phyloP scores from a whole-genome alignment of 768 basidiomycete genomes.

The Suillus occidentalis region DNA sequence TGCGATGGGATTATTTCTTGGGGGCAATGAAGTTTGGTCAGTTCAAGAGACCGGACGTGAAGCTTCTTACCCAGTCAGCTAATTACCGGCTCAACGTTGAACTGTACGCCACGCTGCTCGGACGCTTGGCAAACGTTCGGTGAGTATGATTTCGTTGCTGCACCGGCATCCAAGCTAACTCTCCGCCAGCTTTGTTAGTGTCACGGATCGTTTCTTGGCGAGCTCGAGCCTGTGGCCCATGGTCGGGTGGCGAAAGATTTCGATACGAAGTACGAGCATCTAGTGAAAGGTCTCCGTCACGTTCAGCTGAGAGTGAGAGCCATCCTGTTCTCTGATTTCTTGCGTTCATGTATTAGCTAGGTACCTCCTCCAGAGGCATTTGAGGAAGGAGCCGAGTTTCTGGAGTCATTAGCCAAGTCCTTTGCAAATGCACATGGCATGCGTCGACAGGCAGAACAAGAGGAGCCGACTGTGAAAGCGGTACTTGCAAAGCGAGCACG shows the following conservation, averaged over 20 bases:
- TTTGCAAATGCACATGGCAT: conserved; percentile 84
- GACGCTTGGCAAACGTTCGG: conserved; percentile 80
- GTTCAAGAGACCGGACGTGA: conserved; percentile 69
- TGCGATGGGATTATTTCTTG: conserved; percentile 70
- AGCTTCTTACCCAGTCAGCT: conserved; percentile 60
- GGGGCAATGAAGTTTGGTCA: conserved; percentile 90
- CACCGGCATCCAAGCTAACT: background rate
- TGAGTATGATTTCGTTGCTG: conserved; percentile 25
- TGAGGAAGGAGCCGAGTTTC: conserved; percentile 90
- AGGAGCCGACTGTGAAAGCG: conserved; percentile 60
- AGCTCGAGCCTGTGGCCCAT: conserved; percentile 71
- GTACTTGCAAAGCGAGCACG: conserved; percentile 82
- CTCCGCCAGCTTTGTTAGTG: conserved; percentile 71
- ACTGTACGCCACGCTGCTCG: conserved; percentile 80
- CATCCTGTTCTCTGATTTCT: too few relatives aligned
- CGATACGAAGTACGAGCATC: conserved; percentile 80
- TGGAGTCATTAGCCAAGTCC: conserved; percentile 79
- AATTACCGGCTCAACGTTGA: conserved; percentile 84
- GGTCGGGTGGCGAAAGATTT: conserved; percentile 78
- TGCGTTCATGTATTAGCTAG: conserved; percentile 36
- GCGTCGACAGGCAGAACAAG: conserved; percentile 72
- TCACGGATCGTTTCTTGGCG: conserved; percentile 91
- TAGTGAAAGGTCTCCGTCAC: conserved; percentile 78
- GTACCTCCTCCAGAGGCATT: conserved; percentile 94
- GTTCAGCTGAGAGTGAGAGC: conserved; percentile 75